phyloP scores from a whole-genome alignment of 2,329 filamentous ascomycete species.

The Cordyceps fumosorosea region DNA sequence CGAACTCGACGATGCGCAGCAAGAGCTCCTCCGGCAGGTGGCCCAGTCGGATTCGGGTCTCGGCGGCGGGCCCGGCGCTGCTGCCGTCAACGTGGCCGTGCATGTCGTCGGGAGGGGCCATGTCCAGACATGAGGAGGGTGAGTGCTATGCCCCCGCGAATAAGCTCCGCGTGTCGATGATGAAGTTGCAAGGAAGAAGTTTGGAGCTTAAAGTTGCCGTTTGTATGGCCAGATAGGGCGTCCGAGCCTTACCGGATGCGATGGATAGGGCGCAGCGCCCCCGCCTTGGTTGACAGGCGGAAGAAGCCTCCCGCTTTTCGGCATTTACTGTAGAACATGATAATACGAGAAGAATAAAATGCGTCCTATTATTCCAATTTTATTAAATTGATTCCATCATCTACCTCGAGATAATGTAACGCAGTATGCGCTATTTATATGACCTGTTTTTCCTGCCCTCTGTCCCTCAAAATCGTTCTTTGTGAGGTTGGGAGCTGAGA shows the following conservation, averaged over 20 bases:
- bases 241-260: not conserved
- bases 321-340: too few relatives aligned
- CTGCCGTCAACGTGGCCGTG: not conserved
- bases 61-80: not conserved
- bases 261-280: not conserved
- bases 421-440: too few relatives aligned
- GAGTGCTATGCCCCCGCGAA: not conserved
- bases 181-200: not conserved
- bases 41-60: not conserved
- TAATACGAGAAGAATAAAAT: too few relatives aligned
- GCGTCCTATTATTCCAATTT: too few relatives aligned
- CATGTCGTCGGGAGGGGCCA: not conserved
- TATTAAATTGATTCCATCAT: too few relatives aligned
- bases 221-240: not conserved
- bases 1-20: constrained; percentile 1
- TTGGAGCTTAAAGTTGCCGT: not conserved
- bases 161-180: not conserved
- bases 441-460: too few relatives aligned
- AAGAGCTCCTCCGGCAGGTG: constrained; percentile 2
- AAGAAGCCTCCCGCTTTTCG: too few relatives aligned
- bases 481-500: too few relatives aligned
- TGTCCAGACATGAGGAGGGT: not conserved
- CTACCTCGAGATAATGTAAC: too few relatives aligned
- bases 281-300: not conserved
- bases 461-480: too few relatives aligned